Evolutionary conservation across 768 basidiomycete species (phyloP).

Genomic region (Amanita jacksonii): DNA sequence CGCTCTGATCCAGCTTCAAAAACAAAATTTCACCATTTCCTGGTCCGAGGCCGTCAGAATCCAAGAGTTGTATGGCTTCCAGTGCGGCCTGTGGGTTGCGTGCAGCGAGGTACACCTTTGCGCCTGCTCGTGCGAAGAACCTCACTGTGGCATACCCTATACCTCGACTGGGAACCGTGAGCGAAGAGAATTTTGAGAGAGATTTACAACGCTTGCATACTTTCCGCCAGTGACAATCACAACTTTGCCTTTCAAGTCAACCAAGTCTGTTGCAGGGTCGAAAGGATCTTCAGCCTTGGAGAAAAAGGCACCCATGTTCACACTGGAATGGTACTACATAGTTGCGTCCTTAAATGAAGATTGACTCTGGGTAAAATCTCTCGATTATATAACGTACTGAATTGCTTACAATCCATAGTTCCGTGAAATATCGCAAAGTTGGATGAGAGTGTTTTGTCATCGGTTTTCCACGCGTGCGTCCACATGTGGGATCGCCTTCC

Average conservation of each 20-base stretch:
- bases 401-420: too few relatives aligned
- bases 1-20: constrained; percentile 41
- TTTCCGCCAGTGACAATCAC: constrained; percentile 50
- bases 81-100: constrained; percentile 36
- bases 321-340: too few relatives aligned
- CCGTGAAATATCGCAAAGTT: too few relatives aligned
- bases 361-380: too few relatives aligned
- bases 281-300: constrained; percentile 7
- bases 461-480: too few relatives aligned
- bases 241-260: constrained; percentile 41
- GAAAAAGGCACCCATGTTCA: neutral
- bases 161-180: constrained; percentile 14
- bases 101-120: constrained; percentile 51
- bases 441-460: too few relatives aligned
- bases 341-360: too few relatives aligned
- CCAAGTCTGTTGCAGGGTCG: constrained; percentile 28
- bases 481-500: too few relatives aligned
- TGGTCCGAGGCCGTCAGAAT: constrained; percentile 31
- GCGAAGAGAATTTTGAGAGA: neutral
- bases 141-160: constrained; percentile 41
- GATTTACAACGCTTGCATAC: constrained; percentile 22
- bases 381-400: too few relatives aligned
- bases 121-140: constrained; percentile 41
- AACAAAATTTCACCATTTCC: constrained; percentile 39
- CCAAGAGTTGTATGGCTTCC: constrained; percentile 37